Evolutionary conservation across 2,329 filamentous ascomycete species (phyloP), one percentile per base, ranked within the genome.

Genomic region (Paradendryphiella salina): DNA sequence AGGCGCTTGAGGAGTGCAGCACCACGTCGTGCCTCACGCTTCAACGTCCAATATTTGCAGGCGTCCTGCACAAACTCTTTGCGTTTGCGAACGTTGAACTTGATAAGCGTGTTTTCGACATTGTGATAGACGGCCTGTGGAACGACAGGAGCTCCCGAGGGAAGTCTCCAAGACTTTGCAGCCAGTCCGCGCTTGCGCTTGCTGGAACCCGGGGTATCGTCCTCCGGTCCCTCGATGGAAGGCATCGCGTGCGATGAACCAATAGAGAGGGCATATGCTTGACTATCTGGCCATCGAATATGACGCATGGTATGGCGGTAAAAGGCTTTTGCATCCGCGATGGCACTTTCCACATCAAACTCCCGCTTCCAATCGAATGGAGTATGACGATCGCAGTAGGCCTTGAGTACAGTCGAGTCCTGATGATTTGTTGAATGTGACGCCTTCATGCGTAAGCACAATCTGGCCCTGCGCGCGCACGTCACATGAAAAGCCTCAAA

Each of bases 401-500:
- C 94, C 73, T 97, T 96, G 44, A 97, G 81, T 15, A 92, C 83
- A 66, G 89, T 90, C 50, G 84, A 85, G 53, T 94, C 90, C 56
- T 93, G 84, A 14, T 91, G 85, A 14, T 88, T 87, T 26, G 89
- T 81, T 10, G 85, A 85, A 57, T 93, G 89, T 46, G 85, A 89
- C 42, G 92, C 91, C 76, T 97, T 99, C 94, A 99, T 99, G 75
- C 93, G 93, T 59, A 99, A 79, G 68, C 90, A 97, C 0, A 99
- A 80, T 56, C 87, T 86, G 39, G 92, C 91, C 64, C 89, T 85
- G 47, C 94, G 85, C 18, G 94, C 94, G 71, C 94, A 99, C 4
- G 94, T 97, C 46, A 96, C 91, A 74, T 99, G 94, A 72, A 99
- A 99, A 7, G 94, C 94, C 67, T 93, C 87, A 69, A 96, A 99